Conservation (phyloP, 768 basidiomycete species). For the Auriculariales sp. region DNA sequence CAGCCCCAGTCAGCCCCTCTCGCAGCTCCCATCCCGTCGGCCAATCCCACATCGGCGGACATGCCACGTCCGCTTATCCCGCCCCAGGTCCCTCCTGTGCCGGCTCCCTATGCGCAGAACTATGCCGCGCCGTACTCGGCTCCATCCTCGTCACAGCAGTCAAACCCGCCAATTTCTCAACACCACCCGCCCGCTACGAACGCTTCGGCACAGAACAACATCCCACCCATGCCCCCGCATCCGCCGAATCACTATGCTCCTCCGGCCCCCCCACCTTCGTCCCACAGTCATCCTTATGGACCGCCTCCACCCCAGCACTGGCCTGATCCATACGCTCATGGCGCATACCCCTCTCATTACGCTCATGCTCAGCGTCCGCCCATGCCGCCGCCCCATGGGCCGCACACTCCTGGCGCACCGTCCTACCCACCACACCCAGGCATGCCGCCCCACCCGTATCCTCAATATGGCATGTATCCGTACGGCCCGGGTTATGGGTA, state of each 20-base stretch:
- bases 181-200: too few relatives aligned
- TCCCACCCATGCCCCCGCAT: neutral
- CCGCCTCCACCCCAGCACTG: too few relatives aligned
- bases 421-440: too few relatives aligned
- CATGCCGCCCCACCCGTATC: neutral
- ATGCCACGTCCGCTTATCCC: neutral
- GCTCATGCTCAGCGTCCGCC: neutral
- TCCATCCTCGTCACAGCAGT: neutral
- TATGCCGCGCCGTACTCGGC: neutral
- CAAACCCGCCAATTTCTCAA: neutral
- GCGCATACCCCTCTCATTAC: too few relatives aligned
- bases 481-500: neutral
- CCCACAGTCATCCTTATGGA: neutral
- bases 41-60: too few relatives aligned
- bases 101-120: neutral
- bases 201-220: too few relatives aligned
- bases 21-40: too few relatives aligned
- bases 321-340: too few relatives aligned
- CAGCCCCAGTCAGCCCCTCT: too few relatives aligned
- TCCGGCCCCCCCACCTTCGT: neutral
- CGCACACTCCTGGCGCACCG: too few relatives aligned
- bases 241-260: neutral
- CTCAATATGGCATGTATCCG: neutral
- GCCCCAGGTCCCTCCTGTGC: neutral
- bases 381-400: neutral